Conservation (phyloP, 2,329 filamentous ascomycete genomes). For the Trichoderma semiorbis region DNA sequence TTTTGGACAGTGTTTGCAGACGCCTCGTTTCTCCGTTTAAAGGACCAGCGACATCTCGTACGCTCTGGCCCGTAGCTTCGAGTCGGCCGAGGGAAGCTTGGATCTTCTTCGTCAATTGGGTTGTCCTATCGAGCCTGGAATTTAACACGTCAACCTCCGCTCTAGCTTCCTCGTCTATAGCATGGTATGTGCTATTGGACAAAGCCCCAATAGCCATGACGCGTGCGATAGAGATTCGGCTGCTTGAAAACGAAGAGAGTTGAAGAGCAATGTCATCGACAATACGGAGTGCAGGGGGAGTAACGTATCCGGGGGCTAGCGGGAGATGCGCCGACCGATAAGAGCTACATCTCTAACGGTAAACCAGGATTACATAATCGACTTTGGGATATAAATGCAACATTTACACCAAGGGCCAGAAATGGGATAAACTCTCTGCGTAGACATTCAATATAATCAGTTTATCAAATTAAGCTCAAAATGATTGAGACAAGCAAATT, state of each 20-base stretch:
- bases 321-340: neutral
- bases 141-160: conserved; percentile 69
- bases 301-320: neutral
- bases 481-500: neutral
- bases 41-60: conserved; percentile 87
- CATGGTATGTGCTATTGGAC: conserved; percentile 42
- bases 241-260: neutral
- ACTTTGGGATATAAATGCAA: neutral
- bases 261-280: conserved; percentile 4
- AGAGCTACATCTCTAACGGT: neutral
- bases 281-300: neutral
- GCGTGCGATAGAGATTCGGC: neutral
- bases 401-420: neutral
- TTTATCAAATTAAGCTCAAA: neutral
- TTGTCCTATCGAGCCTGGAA: conserved; percentile 82
- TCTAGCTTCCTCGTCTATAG: conserved; percentile 63
- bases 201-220: conserved; percentile 49
- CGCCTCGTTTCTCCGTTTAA: conserved; percentile 89
- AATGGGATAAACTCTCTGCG: neutral
- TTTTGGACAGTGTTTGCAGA: conserved; percentile 81
- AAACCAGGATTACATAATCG: neutral
- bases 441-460: neutral
- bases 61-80: conserved; percentile 83
- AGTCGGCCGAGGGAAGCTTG: conserved; percentile 80
- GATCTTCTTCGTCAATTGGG: conserved; percentile 91